Evolutionary conservation across 2,329 filamentous ascomycete genomes (phyloP), one percentile per base, ranked within the genome.

Genomic region (Fusarium dimerum): DNA sequence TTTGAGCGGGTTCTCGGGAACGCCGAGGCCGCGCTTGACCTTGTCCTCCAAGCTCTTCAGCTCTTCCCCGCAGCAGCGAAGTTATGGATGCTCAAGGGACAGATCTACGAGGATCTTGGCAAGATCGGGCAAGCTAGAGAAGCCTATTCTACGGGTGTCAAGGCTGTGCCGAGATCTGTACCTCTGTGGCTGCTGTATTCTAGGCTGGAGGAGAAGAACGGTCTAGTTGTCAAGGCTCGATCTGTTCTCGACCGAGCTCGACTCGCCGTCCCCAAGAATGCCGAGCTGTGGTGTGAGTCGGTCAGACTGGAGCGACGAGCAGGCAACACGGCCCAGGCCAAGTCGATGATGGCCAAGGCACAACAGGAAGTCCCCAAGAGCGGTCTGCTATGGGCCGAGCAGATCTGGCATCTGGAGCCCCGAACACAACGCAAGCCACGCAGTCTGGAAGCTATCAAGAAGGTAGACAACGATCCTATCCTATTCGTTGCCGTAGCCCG

Each of bases 41-140:
- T 99, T 11, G 90, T 90, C 41, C 90, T 92, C 54, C 88, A 95
- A 68, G 94, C 88, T 1, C 77, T 99, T 36, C 87, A 92, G 60
- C 81, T 90, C 10, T 99, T 96, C 76, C 93, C 94, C 1, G 83
- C 86, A 42, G 85, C 88, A 12, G 82, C 90, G 47, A 97, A 97
- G 73, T 80, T 99, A 20, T 97, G 93, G 88, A 97, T 97, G 89
- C 90, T 96, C 78, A 99, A 99, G 74, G 94, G 95, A 0, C 94
- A 99, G 69, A 94, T 97, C 57, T 99, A 99, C 78, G 89, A 97
- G 67, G 82, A 86, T 41, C 81, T 92, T 43, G 86, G 83, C 63
- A 92, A 91, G 74, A 76, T 88, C 13, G 86, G 88, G 0, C 89
- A 94, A 71, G 94, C 94, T 3, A 85, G 94, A 43, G 92, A 97